These are phyloP conservation scores for Pythium aphanidermatum DNA, from an alignment of 352 stramenopile genomes.

Conservation along the genomic window DNA sequence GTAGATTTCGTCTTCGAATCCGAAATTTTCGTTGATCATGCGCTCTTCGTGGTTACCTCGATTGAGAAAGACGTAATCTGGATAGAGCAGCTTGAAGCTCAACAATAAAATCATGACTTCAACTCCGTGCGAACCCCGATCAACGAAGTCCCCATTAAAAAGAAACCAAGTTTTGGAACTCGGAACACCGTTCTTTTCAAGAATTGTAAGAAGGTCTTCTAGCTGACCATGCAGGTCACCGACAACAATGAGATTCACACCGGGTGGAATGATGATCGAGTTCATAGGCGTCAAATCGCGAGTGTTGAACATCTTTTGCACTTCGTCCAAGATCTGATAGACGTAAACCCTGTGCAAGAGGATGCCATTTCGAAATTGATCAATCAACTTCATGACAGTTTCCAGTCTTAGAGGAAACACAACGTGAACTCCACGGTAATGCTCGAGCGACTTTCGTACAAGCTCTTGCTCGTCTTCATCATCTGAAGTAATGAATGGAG, in stretches of 20 bases:
- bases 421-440: conserved; percentile 73
- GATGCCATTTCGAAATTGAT: conserved; percentile 84
- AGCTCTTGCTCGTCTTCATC: conserved; percentile 50
- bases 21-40: conserved; percentile 91
- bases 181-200: conserved; percentile 89
- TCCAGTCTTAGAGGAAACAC: conserved; percentile 67
- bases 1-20: conserved; percentile 82
- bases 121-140: conserved; percentile 89
- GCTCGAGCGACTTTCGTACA: conserved; percentile 48
- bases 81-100: conserved; percentile 87
- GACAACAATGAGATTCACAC: conserved; percentile 88
- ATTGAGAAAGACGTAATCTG: conserved; percentile 90
- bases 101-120: conserved; percentile 90
- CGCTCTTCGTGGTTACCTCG: conserved; percentile 94
- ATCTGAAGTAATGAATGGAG: conserved; percentile 38
- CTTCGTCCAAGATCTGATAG: conserved; percentile 67
- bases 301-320: conserved; percentile 44
- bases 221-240: conserved; percentile 92
- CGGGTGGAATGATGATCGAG: conserved; percentile 60
- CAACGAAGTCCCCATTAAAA: conserved; percentile 96
- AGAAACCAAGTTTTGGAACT: conserved; percentile 88
- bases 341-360: conserved; percentile 72
- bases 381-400: conserved; percentile 74
- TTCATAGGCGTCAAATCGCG: conserved; percentile 61
- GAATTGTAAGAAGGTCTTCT: conserved; percentile 91